These are phyloP conservation scores for Acanthamoeba castellanii DNA, from an alignment of 208 protist genomes.

Conservation along the genomic window DNA sequence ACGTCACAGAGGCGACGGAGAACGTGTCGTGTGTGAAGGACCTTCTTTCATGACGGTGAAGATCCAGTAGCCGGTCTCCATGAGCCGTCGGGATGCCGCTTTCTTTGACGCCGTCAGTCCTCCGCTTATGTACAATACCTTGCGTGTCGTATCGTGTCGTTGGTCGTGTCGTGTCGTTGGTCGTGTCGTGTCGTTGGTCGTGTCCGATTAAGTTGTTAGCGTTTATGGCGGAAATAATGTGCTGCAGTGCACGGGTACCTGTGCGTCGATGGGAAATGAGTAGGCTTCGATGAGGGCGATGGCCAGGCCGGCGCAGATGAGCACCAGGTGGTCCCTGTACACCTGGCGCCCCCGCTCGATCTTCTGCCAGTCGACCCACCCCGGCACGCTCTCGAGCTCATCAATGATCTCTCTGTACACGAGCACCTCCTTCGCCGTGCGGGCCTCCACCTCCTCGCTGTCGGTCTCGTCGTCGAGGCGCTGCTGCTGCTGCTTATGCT, in stretches of 20 bases:
- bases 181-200: too few relatives aligned
- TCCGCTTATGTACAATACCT: slow-evolving; percentile 6
- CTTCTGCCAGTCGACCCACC: neutral
- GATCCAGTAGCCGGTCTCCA: slow-evolving; percentile 22
- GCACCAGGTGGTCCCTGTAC: neutral
- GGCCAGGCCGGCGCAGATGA: slow-evolving; percentile 19
- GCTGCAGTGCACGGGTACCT: neutral
- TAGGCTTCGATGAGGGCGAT: slow-evolving; percentile 37
- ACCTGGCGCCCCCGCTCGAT: slow-evolving; percentile 12
- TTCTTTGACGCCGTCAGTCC: neutral
- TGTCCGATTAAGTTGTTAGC: too few relatives aligned
- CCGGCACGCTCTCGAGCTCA: slow-evolving; percentile 23
- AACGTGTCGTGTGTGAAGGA: too few relatives aligned
- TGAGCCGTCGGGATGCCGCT: neutral
- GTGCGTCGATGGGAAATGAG: slow-evolving; percentile 6
- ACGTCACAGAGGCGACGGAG: too few relatives aligned
- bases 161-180: too few relatives aligned
- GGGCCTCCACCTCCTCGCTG: neutral
- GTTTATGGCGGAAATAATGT: neutral
- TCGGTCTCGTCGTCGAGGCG: too few relatives aligned
- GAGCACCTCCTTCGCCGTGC: neutral
- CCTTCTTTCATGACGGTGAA: slow-evolving; percentile 37
- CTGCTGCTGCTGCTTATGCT: neutral
- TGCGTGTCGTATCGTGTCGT: too few relatives aligned
- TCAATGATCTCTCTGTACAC: slow-evolving; percentile 9